Evolutionary conservation across 1,139 yeast species (phyloP), one percentile per base, ranked within the genome.

Genomic region (Yamadazyma friedrichii): DNA sequence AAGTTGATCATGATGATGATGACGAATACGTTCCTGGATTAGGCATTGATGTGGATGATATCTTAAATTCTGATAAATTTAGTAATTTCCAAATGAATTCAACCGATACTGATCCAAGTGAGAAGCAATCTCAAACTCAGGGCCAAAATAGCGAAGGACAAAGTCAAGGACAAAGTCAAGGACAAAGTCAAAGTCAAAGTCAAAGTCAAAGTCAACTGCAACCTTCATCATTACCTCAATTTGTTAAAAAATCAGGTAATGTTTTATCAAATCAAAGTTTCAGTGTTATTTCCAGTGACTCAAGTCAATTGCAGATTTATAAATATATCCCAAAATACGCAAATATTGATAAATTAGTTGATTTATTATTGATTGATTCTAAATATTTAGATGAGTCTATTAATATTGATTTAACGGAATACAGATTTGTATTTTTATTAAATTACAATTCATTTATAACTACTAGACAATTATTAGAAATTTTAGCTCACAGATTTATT

Each of bases 31-130:
- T 65, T 36, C 65, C 61, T 12, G 68, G 70, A 1, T 70, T 68
- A 34, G 77, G 76, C 4, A 70, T 72, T 38, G 76, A 71, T 49
- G 76, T 70, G 9, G 78, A 72, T 49, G 74, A 64, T 42, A 66
- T 72, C 39, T 58, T 70, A 44, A 70, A 67, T 42, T 64, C 72
- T 0, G 76, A 69, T 9, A 70, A 66, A 49, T 70, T 69, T 51
- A 65, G 62, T 39, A 64, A 65, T 41, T 59, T 69, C 41, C 54
- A 64, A 9, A 51, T 65, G 12, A 36, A 33, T 29, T 9, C 15
- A 5, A 29, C 22, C 15, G 17, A 13, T 11, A 9, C 38, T 6
- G 29, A 20, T 6, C 20, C 39, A 2, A 16, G 31, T 33, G 31
- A 31, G 15, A 29, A 11, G 10, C 15, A 15, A 6, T 4, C 32